These are phyloP conservation scores for Cercophora samala DNA, from an alignment of 495 filamentous ascomycete species.

Conservation along the genomic window DNA sequence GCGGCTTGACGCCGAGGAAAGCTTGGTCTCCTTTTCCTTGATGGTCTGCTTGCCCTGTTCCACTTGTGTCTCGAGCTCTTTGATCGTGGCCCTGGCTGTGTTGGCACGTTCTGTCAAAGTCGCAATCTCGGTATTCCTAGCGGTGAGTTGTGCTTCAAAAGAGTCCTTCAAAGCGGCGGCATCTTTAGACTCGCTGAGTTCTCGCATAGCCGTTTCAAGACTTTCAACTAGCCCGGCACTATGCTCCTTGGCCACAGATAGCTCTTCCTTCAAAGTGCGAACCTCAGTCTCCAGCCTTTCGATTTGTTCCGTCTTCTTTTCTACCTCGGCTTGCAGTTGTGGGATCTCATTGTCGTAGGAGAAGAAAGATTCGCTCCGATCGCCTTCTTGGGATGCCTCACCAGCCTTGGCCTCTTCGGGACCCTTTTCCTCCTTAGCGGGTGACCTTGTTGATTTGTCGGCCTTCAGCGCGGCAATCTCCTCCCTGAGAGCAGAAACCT, in stretches of 20 bases:
- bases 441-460: conserved; percentile 8
- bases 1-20: conserved; percentile 26
- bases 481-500: conserved; percentile 19
- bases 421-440: background rate
- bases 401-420: conserved; percentile 29
- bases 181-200: conserved; percentile 57
- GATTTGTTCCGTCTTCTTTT: conserved; percentile 44
- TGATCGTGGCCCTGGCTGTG: conserved; percentile 46
- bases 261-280: conserved; percentile 36
- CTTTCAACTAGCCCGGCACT: conserved; percentile 61
- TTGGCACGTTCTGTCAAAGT: conserved; percentile 52
- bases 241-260: conserved; percentile 57
- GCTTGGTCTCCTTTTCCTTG: conserved; percentile 36
- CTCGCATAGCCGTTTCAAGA: conserved; percentile 57
- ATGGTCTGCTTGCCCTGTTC: conserved; percentile 36
- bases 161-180: conserved; percentile 52
- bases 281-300: conserved; percentile 38
- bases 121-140: conserved; percentile 44
- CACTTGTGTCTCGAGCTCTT: conserved; percentile 53
- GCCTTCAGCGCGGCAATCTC: conserved; percentile 3
- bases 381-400: conserved; percentile 38
- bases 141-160: conserved; percentile 48
- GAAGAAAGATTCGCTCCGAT: conserved; percentile 75
- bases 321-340: conserved; percentile 60
- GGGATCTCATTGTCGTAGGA: conserved; percentile 73